These are phyloP conservation scores for Sporothrix phasma DNA, from an alignment of 2,329 filamentous ascomycete species.

Conservation along the genomic window DNA sequence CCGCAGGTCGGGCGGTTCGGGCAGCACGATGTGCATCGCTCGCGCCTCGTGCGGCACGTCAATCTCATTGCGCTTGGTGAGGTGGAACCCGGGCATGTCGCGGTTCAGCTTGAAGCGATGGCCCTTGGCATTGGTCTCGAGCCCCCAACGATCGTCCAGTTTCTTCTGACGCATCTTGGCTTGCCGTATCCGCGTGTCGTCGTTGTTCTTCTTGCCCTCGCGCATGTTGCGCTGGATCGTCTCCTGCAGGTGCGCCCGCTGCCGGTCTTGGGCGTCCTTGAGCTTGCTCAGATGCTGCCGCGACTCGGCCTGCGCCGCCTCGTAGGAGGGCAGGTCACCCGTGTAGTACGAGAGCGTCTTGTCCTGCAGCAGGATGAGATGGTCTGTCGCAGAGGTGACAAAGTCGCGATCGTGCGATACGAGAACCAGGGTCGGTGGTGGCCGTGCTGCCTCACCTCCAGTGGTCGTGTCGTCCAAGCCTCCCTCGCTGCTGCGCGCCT, in stretches of 20 bases:
- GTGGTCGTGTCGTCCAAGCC: not conserved
- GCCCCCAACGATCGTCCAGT: slow-evolving; percentile 68
- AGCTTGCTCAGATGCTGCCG: slow-evolving; percentile 60
- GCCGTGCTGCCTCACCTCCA: not conserved
- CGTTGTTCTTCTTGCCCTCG: slow-evolving; percentile 64
- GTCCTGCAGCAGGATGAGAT: slow-evolving; percentile 60
- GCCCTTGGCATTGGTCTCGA: slow-evolving; percentile 63
- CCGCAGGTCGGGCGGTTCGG: slow-evolving; percentile 56
- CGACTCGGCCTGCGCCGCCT: slow-evolving; percentile 56
- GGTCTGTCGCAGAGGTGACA: slow-evolving; percentile 60
- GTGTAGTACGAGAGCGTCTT: slow-evolving; percentile 61
- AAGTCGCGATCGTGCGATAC: slow-evolving; percentile 83
- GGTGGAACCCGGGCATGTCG: slow-evolving; percentile 55
- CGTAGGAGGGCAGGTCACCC: slow-evolving; percentile 63
- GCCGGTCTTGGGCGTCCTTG: slow-evolving; percentile 73
- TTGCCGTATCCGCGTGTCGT: slow-evolving; percentile 78
- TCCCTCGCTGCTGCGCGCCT: slow-evolving; percentile 30
- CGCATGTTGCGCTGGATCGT: slow-evolving; percentile 66
- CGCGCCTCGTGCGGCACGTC: slow-evolving; percentile 58
- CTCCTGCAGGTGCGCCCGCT: slow-evolving; percentile 70
- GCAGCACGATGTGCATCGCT: slow-evolving; percentile 46
- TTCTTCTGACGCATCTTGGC: slow-evolving; percentile 78
- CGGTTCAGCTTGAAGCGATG: slow-evolving; percentile 72
- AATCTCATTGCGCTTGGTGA: slow-evolving; percentile 53
- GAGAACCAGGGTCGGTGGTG: slow-evolving; percentile 54